A percentile compares a stretch with the other conserved stretches of the same genome.
These are phyloP conservation scores for Chlorella sp. DNA, from an alignment of 139 green algal genomes.

Conservation along the genomic window DNA sequence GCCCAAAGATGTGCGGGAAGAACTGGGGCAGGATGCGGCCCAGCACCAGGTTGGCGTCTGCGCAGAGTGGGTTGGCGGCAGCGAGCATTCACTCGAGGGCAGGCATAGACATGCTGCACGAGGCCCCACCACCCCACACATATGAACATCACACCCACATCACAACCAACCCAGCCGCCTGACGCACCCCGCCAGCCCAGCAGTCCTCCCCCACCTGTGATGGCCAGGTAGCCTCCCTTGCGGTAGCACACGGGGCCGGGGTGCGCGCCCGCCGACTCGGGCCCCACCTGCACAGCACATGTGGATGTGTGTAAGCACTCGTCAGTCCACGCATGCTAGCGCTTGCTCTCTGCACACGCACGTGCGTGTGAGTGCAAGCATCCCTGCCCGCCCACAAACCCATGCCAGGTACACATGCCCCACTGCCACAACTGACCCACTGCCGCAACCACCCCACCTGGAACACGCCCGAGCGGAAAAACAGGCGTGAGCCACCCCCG, in stretches of 20 bases:
- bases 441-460: slow-evolving; percentile 2
- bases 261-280: slow-evolving; percentile 94
- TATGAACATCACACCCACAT: too few species aligned
- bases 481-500: slow-evolving; percentile 87
- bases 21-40: slow-evolving; percentile 91
- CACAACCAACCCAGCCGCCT: too few species aligned
- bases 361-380: not conserved
- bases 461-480: slow-evolving; percentile 71
- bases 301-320: not conserved
- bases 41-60: slow-evolving; percentile 94
- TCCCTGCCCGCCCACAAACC: too few species aligned
- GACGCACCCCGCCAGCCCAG: too few species aligned
- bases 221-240: slow-evolving; percentile 88
- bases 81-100: too few species aligned
- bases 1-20: slow-evolving; percentile 96
- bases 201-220: slow-evolving; percentile 63
- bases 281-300: slow-evolving; percentile 70
- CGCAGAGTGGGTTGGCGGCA: too few species aligned
- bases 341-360: too few species aligned
- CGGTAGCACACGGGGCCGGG: slow-evolving; percentile 96
- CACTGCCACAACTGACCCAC: too few species aligned
- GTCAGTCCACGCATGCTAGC: too few species aligned
- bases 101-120: too few species aligned
- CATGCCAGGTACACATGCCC: too few species aligned
- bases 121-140: too few species aligned